Percentiles rank a stretch among this genome's conserved stretches.
Conservation (phyloP, 352 stramenopile genomes). For the Phytophthora rubi region DNA sequence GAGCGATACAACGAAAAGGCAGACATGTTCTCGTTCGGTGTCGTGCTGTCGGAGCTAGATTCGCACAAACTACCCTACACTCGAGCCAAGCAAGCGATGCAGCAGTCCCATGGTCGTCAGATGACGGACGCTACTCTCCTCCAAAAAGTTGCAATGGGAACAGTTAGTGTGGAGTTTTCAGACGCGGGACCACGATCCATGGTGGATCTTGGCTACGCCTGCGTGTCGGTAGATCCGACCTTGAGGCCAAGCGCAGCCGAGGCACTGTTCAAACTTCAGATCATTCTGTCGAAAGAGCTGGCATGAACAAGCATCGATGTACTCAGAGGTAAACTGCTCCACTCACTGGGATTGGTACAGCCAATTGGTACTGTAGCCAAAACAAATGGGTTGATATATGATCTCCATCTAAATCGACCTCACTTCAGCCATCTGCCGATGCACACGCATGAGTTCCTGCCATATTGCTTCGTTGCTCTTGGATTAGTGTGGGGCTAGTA, state of each 20-base stretch:
- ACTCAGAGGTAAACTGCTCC: neutral
- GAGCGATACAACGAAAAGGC: constrained; percentile 39
- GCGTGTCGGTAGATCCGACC: neutral
- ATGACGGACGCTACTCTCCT: constrained; percentile 3
- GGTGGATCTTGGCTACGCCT: neutral
- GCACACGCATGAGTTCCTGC: too few relatives aligned
- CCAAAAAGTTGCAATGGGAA: constrained; percentile 4
- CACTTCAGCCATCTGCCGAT: too few relatives aligned
- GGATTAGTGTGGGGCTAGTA: too few relatives aligned
- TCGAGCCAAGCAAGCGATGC: constrained; percentile 4
- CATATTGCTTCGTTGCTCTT: too few relatives aligned
- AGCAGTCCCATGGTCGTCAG: constrained; percentile 3
- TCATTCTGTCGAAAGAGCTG: neutral
- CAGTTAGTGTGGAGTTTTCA: constrained; percentile 3
- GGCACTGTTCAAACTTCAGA: neutral
- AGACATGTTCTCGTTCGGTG: constrained; percentile 63
- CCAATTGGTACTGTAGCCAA: too few relatives aligned
- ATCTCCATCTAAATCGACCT: too few relatives aligned
- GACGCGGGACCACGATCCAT: neutral
- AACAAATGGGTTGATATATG: too few relatives aligned
- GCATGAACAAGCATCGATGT: neutral
- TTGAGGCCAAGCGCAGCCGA: neutral
- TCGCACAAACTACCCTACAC: constrained; percentile 42
- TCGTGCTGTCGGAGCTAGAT: constrained; percentile 59
- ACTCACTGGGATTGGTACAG: too few relatives aligned